Base-by-base conservation (phyloP, 805 yeast genomes). In the Nakazawaea holstii region DNA sequence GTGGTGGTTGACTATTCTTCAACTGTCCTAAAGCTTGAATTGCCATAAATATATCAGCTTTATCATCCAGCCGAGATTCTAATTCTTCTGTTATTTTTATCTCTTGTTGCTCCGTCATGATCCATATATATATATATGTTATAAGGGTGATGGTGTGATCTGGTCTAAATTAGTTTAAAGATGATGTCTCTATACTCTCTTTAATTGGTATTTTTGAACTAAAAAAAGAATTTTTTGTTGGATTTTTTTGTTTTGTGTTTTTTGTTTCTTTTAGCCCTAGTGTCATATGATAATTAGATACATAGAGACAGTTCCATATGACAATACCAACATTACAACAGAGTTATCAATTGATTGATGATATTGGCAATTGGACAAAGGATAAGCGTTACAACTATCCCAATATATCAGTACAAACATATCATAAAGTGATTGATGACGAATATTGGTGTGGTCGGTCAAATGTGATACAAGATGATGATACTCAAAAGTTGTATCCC, bases 11-110 rank as follows among this genome's bases (percentile, higher is more conserved):
- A 29, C 45, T 17, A 13, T 40, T 51, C 37, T 52, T 59, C 15
- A 64, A 52, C 45, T 61, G 57, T 8, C 60, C 66, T 4, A 64
- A 49, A 0, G 66, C 67, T 36, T 61, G 53, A 10, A 60, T 66
- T 14, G 69, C 69, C 48, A 61, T 43, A 30, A 56, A 14, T 1
- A 58, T 45, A 15, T 57, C 48, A 11, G 47, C 49, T 11, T 40
- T 39, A 10, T 36, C 43, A 29, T 39, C 41, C 31, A 29, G 38
- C 20, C 6, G 27, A 9, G 11, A 11, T 8, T 11, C 20, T 20
- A 13, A 24, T 4, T 10, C 17, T 20, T 8, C 14, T 10, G 8
- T 8, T 7, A 31, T 42, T 38, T 41, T 43, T 3, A 33, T n/a
- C 41, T 38, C 20, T 38, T 38, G 17, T 26, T 17, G 11, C 4